These are phyloP conservation scores for Osmozyma mogii DNA, from an alignment of 805 yeast species.

Conservation along the genomic window DNA sequence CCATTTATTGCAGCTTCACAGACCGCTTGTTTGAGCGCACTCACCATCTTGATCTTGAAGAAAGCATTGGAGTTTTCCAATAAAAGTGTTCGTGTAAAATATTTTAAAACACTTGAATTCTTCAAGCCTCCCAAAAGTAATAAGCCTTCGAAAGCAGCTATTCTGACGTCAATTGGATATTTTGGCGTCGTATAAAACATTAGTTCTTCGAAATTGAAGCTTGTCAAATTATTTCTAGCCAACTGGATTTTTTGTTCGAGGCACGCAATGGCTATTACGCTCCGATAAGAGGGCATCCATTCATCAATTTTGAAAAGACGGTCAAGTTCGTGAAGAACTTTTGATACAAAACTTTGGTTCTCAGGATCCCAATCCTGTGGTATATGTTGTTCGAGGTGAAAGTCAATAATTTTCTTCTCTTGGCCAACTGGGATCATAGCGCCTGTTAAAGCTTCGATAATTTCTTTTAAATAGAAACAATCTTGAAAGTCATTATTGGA, in stretches of 20 bases:
- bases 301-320: slow-evolving; percentile 73
- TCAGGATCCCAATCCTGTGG: not conserved
- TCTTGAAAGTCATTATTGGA: slow-evolving; percentile 72
- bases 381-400: slow-evolving; percentile 6
- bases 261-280: slow-evolving; percentile 47
- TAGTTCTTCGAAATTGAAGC: slow-evolving; percentile 46
- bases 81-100: slow-evolving; percentile 50
- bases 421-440: slow-evolving; percentile 13
- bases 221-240: slow-evolving; percentile 46
- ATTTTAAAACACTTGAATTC: slow-evolving; percentile 50
- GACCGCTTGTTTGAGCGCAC: slow-evolving; percentile 41
- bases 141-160: slow-evolving; percentile 64
- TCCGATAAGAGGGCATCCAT: slow-evolving; percentile 73
- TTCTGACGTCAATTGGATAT: slow-evolving; percentile 45
- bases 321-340: slow-evolving; percentile 55
- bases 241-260: slow-evolving; percentile 53
- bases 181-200: slow-evolving; percentile 43
- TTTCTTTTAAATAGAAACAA: slow-evolving; percentile 50
- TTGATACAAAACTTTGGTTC: slow-evolving; percentile 14
- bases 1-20: slow-evolving; percentile 65
- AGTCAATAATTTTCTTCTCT: slow-evolving; percentile 4
- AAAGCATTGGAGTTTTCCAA: slow-evolving; percentile 43
- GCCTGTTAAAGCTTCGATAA: slow-evolving; percentile 48
- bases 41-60: slow-evolving; percentile 43
- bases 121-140: slow-evolving; percentile 71